Percentiles rank a stretch among this genome's conserved stretches.
These are phyloP conservation scores for Penicillium robsamsonii DNA, from an alignment of 495 filamentous ascomycete genomes.

Conservation along the genomic window DNA sequence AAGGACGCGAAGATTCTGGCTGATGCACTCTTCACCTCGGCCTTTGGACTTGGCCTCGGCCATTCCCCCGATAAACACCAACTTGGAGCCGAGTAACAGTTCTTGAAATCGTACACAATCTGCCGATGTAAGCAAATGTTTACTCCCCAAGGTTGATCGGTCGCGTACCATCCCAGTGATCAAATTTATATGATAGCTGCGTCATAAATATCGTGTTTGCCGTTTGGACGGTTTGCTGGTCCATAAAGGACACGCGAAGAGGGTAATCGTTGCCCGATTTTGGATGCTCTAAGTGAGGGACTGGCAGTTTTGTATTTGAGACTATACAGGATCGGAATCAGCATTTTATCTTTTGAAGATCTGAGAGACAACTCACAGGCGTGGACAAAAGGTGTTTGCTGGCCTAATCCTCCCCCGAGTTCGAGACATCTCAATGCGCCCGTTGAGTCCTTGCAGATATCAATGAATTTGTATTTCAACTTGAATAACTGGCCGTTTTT, in stretches of 20 bases:
- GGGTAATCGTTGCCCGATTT: constrained; percentile 35
- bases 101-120: constrained; percentile 48
- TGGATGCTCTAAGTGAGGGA: constrained; percentile 48
- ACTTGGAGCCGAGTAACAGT: constrained; percentile 39
- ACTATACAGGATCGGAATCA: constrained; percentile 27
- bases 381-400: constrained; percentile 43
- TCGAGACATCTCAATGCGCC: constrained; percentile 42
- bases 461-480: constrained; percentile 43
- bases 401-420: constrained; percentile 40
- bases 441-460: constrained; percentile 42
- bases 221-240: constrained; percentile 46
- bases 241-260: constrained; percentile 44
- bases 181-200: constrained; percentile 46
- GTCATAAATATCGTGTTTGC: constrained; percentile 42
- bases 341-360: neutral
- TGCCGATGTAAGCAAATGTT: constrained; percentile 13
- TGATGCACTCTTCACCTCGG: constrained; percentile 50
- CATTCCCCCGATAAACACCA: constrained; percentile 45
- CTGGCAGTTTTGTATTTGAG: constrained; percentile 39
- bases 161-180: constrained; percentile 42
- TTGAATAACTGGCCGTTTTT: constrained; percentile 42
- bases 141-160: neutral
- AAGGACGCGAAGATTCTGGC: constrained; percentile 47
- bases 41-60: constrained; percentile 49
- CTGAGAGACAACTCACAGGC: constrained; percentile 33